Base-by-base conservation (phyloP, 2,329 filamentous ascomycete genomes). In the Ustilaginoidea virens region DNA sequence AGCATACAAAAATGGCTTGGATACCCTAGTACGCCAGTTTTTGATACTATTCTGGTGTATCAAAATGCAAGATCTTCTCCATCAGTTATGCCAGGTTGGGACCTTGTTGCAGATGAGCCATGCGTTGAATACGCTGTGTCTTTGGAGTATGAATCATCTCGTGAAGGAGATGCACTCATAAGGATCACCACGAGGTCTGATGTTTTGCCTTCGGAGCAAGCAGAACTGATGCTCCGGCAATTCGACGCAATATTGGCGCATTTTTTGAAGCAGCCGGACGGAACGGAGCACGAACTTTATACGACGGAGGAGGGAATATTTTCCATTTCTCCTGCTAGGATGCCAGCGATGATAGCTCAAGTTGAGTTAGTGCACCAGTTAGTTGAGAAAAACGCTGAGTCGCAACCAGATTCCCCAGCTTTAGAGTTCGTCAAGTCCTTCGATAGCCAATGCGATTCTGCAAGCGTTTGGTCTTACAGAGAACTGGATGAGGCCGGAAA, bases 11-110 rank as follows among this genome's bases (percentile, higher is more conserved):
- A 66, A 28, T 77, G 75, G 64, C 61, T 81, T 12, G 74, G 74
- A 0, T 63, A 69, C 33, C 58, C 74, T 1, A 69, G 76, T 15
- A 63, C 69, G 5, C 57, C 66, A 1, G 59, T 90, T 0, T 93
- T 94, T 40, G 85, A 94, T 44, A 87, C 83, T 0, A 60, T 94
- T 2, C 71, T 94, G 34, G 78, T 82, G 0, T 87, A 85, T 43
- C 86, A 93, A 44, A 81, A 80, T 38, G 60, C 33, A 39, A 53
- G 29, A 12, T 38, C 52, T 12, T 24, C 38, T 20, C 31, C 33
- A 20, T 27, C 35, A 11, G 32, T 47, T 1, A 24, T 29, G 2
- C 20, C 45, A 4, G 53, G 61, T 0, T 92, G 80, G 77, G 56
- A 57, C 5, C 37, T 80, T 0, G 36, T 69, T 1, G 57, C 70